Evolutionary conservation across 2,329 filamentous ascomycete species (phyloP).

Genomic region (Stachybotrys chartarum): DNA sequence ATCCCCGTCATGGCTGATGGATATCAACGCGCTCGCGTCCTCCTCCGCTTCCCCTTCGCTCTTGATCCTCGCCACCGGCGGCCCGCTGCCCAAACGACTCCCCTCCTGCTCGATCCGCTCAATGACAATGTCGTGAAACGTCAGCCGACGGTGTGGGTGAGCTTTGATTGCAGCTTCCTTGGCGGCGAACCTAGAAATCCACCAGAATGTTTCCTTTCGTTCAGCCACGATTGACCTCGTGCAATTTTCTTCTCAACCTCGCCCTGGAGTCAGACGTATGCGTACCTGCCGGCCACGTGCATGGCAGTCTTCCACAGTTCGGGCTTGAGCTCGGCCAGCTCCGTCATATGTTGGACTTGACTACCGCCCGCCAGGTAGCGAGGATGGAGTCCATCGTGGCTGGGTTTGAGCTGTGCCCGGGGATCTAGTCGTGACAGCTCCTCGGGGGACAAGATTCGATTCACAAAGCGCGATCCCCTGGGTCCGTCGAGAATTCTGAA

Average conservation of each 20-base stretch:
- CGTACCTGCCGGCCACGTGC: constrained; percentile 28
- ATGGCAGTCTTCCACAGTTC: constrained; percentile 25
- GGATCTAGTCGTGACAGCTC: constrained; percentile 17
- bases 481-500: constrained; percentile 43
- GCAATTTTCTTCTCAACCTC: not conserved
- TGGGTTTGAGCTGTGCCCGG: constrained; percentile 6
- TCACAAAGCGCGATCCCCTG: constrained; percentile 35
- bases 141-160: constrained; percentile 49
- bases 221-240: too few relatives aligned
- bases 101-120: constrained; percentile 17
- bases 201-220: not conserved
- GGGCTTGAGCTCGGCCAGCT: too few relatives aligned
- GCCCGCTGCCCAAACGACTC: constrained; percentile 25
- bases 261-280: not conserved
- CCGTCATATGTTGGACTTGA: too few relatives aligned
- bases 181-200: constrained; percentile 51
- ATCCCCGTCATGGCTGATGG: constrained; percentile 81
- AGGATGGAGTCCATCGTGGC: too few relatives aligned
- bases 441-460: constrained; percentile 36
- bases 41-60: constrained; percentile 15
- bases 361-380: too few relatives aligned
- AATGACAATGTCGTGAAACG: constrained; percentile 55
- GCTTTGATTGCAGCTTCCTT: constrained; percentile 74
- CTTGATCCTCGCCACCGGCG: constrained; percentile 37
- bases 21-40: constrained; percentile 57